These are phyloP conservation scores for Dactylonectria macrodidyma DNA, from an alignment of 2,329 filamentous ascomycete genomes.

Conservation along the genomic window DNA sequence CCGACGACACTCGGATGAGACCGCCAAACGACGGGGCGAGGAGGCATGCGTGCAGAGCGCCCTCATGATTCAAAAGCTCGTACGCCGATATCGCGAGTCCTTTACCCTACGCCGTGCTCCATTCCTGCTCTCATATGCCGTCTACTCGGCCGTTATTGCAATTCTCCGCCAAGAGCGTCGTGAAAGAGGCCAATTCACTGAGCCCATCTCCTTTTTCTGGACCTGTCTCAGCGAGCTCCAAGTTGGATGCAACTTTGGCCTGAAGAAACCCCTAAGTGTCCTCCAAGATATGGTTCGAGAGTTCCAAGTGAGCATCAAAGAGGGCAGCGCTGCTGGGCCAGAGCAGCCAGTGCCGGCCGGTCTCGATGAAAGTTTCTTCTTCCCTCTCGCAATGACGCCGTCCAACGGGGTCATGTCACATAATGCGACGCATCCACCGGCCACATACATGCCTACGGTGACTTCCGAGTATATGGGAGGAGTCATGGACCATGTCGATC, in stretches of 20 bases:
- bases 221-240: constrained; percentile 53
- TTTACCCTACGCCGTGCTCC: constrained; percentile 58
- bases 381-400: constrained; percentile 47
- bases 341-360: constrained; percentile 42
- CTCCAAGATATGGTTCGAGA: constrained; percentile 53
- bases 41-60: constrained; percentile 51
- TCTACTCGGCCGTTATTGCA: constrained; percentile 55
- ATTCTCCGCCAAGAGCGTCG: constrained; percentile 51
- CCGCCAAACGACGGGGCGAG: constrained; percentile 45
- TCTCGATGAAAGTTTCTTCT: constrained; percentile 51
- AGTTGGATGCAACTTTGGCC: constrained; percentile 53
- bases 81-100: constrained; percentile 54
- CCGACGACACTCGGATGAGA: constrained; percentile 45
- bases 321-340: constrained; percentile 40
- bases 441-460: constrained; percentile 37
- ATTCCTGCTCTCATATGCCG: constrained; percentile 59
- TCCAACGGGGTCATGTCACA: constrained; percentile 22
- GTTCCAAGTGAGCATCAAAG: constrained; percentile 50
- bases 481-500: constrained; percentile 46
- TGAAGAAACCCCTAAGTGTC: constrained; percentile 54
- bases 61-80: constrained; percentile 55
- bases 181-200: constrained; percentile 49
- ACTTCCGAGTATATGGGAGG: constrained; percentile 39
- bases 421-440: constrained; percentile 31
- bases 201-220: constrained; percentile 57